phyloP scores from a whole-genome alignment of 2,329 filamentous ascomycete genomes.

The Hypoxylon sp. region DNA sequence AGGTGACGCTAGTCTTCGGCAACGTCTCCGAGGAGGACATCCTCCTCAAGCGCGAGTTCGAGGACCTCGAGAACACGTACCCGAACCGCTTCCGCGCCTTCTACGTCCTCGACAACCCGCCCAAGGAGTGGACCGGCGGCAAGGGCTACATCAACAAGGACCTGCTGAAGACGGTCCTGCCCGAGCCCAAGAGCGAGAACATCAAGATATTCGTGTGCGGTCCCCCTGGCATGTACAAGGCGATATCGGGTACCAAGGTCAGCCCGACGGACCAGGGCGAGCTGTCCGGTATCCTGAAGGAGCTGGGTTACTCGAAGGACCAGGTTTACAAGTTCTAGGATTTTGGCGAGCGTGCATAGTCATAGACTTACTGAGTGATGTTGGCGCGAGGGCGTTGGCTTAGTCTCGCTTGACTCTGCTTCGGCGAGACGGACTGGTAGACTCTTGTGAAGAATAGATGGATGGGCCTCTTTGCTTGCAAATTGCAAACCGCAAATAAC shows the following conservation, averaged over 20 bases:
- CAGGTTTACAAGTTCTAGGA: constrained; percentile 95
- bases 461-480: constrained; percentile 1
- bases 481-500: neutral
- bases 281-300: constrained; percentile 83
- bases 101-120: constrained; percentile 90
- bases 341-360: constrained; percentile 2
- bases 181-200: constrained; percentile 91
- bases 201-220: constrained; percentile 98
- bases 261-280: constrained; percentile 96
- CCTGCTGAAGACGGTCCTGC: constrained; percentile 92
- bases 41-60: constrained; percentile 86
- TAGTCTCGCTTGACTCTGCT: constrained; percentile 17
- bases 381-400: constrained; percentile 19
- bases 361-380: constrained; percentile 19
- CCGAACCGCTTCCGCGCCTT: constrained; percentile 96
- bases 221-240: constrained; percentile 93
- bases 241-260: constrained; percentile 89
- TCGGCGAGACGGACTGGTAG: constrained; percentile 20
- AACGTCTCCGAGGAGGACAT: constrained; percentile 94
- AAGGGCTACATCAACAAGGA: constrained; percentile 92
- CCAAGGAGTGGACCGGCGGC: constrained; percentile 81
- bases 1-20: constrained; percentile 94
- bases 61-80: constrained; percentile 92
- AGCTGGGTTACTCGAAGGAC: constrained; percentile 86
- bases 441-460: constrained; percentile 28